Evolutionary conservation across 306 rosid genomes (phyloP), one percentile per base, ranked within the genome.

Genomic region (Morella rubra): DNA sequence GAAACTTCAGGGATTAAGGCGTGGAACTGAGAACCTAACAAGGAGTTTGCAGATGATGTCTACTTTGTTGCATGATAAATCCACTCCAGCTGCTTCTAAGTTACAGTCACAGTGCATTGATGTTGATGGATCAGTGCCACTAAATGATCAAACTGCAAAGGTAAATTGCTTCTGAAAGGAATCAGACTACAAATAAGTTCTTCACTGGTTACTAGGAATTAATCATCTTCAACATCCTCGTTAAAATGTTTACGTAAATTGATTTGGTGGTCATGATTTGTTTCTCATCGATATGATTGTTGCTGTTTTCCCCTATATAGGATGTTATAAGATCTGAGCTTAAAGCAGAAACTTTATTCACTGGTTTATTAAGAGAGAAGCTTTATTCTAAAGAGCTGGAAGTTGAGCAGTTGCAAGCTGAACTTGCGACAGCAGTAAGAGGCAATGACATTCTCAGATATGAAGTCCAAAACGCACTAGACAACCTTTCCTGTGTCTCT

Each of bases 401-500:
- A 86, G 87, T 83, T 73, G 99, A 92, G 87, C 97, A 92, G 83
- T 81, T 96, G 89, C 97, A 87, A 82, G 94, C 96, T 54, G 98
- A 91, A 82, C 83, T 96, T 75, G 98, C 93, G 65, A 81, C 99
- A 47, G 91, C 97, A 50, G 97, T 91, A 46, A 96, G 99, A 83
- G 99, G 99, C 67, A 90, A 83, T 16, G 97, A 90, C 81, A 87
- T 92, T 32, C 89, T 96, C 71, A 86, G 84, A 79, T 87, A 88
- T 73, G 97, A 96, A 85, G 88, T 96, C 68, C 94, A 87, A 80
- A 92, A 87, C 86, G 84, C 90, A 12, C 82, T 86, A 71, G 98
- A 91, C 81, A 81, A 86, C 80, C 84, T 88, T 85, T 92, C 99
- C 41, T 84, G 85, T 49, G 81, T 83, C 49, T 76, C 81, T 56